phyloP scores from a whole-genome alignment of 2,329 filamentous ascomycete species.

The Ascomycota sp. region DNA sequence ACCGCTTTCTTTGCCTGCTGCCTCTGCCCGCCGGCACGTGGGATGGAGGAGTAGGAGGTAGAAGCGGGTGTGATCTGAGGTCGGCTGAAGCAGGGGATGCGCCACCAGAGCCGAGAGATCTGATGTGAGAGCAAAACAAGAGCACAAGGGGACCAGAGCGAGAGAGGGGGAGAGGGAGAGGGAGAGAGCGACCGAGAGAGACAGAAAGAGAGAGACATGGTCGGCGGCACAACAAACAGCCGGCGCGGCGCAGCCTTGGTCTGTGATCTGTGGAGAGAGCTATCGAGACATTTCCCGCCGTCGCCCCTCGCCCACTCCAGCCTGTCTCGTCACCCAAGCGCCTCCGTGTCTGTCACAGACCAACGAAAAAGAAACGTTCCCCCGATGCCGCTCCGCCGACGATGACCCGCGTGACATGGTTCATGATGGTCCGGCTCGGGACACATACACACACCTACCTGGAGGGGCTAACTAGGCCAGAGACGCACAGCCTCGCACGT shows the following conservation, averaged over 20 bases:
- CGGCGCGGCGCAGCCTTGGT: background rate
- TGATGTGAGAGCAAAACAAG: background rate
- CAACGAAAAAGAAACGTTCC: slow-evolving; percentile 1
- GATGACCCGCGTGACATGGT: slow-evolving; percentile 1
- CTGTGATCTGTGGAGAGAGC: background rate
- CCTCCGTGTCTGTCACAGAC: slow-evolving; percentile 1
- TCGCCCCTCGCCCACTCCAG: background rate
- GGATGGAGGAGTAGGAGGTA: no score
- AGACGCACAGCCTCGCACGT: background rate
- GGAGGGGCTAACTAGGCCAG: background rate
- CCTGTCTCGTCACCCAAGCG: slow-evolving; percentile 1
- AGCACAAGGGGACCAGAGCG: no score
- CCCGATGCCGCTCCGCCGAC: background rate
- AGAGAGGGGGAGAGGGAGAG: background rate
- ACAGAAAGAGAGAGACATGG: background rate
- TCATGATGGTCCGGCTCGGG: background rate
- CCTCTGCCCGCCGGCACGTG: no score
- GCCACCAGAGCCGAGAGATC: background rate
- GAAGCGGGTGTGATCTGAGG: background rate
- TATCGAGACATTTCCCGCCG: background rate
- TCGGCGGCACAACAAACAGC: background rate
- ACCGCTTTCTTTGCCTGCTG: background rate
- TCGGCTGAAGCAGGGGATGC: background rate
- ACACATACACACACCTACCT: background rate
- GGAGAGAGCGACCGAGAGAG: background rate